Evolutionary conservation across 2,329 filamentous ascomycete genomes (phyloP).

Genomic region (Penicillium olsonii): DNA sequence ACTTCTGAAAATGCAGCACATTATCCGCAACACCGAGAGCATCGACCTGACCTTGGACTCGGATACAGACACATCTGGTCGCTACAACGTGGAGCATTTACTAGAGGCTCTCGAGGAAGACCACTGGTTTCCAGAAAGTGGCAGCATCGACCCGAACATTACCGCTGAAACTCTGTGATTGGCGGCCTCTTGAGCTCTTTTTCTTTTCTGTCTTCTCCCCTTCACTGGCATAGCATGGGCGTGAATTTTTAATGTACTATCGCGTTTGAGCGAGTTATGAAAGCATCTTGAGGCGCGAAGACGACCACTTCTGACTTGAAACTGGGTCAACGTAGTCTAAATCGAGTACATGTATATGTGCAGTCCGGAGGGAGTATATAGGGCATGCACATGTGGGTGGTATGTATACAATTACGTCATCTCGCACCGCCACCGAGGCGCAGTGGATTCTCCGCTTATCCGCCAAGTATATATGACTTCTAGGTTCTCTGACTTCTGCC

Average conservation of each 20-base stretch:
- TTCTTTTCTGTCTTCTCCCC: background rate
- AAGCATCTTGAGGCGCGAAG: background rate
- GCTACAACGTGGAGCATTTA: conserved; percentile 6
- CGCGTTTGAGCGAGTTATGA: background rate
- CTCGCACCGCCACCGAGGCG: conserved; percentile 24
- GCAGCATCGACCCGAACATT: conserved; percentile 34
- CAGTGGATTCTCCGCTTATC: conserved; percentile 8
- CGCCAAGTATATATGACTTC: background rate
- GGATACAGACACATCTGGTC: background rate
- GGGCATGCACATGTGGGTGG: too few species aligned
- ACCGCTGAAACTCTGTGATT: conserved; percentile 13
- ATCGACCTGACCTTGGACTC: conserved; percentile 9
- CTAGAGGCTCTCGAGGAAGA: conserved; percentile 34
- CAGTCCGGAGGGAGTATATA: too few species aligned
- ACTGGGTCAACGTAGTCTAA: too few species aligned
- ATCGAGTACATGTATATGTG: too few species aligned
- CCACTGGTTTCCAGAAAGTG: conserved; percentile 41
- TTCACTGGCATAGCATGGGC: background rate
- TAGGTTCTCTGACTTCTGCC: background rate
- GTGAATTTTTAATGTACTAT: background rate
- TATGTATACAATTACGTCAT: background rate
- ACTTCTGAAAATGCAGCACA: background rate
- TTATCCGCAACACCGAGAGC: conserved; percentile 4
- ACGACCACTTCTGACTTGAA: background rate
- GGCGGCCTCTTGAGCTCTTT: background rate